Base-by-base conservation (phyloP, 352 stramenopile species). In the Phytophthora fragariaefolia region DNA sequence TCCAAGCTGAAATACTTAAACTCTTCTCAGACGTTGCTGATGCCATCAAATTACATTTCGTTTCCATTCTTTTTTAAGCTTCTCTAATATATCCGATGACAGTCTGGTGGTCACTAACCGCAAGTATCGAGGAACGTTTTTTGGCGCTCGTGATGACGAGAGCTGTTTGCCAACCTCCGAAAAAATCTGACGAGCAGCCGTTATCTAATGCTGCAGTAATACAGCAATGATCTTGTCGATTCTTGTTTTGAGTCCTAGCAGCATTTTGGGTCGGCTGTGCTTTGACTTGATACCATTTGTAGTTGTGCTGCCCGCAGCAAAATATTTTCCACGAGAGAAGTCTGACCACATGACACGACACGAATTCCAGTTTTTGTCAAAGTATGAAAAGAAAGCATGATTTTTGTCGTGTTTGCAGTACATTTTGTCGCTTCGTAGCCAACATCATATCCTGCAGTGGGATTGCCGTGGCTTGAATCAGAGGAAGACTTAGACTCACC, bases 21-120 rank as follows among this genome's bases (percentile, higher is more conserved):
- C 40, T 63, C 69, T 22, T 59, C 32, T 55, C 73, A 64, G 45
- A 69, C 63, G n/a, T 73, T 79, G 28, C 54, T 9, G 26, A 58
- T 6, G 62, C 56, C 12, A 20, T 24, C 17, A 53, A 61, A 43
- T 63, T 6, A 51, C 63, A 36, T 26, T 73, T 42, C 28, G 28
- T 2, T 80, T 61, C 69, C 59, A 73, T 23, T 61, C 49, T 4
- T 18, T 42, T 28, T 69, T 69, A 1, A 58, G 23, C 22, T 48
- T 63, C 28, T 62, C 40, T 20, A 69, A 58, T 1, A 63, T 28
- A 27, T 48, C 1, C 3, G 6, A 2, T 10, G 51, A 58, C 6
- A 63, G 22, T 17, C 26, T 48, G 3, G 1, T 49, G 1, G 45
- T 46, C 2, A 69, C 46, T 15, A 15, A 4, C 6, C 36, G 23